Evolutionary conservation across 768 basidiomycete species (phyloP), one percentile per base, ranked within the genome.

Genomic region (Boletellus emodensis): DNA sequence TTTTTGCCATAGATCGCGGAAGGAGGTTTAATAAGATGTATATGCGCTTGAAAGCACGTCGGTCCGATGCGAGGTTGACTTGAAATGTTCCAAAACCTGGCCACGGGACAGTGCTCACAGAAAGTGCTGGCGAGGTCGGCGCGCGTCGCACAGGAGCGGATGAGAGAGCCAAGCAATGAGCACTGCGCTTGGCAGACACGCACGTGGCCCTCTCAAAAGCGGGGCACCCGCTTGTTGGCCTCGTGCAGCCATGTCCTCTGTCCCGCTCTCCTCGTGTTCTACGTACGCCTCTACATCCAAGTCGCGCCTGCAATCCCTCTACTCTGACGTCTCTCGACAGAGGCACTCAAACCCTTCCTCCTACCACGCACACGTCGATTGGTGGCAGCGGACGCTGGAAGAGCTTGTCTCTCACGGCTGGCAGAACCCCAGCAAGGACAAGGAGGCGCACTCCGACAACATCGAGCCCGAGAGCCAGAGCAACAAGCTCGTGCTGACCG

Each of bases 291-390:
- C 63, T 10, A 69, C 60, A 3, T 65, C 70, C 14, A 67, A 60
- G 10, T 60, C 78, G 20, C 82, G 89, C 8, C 73, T 91, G 0
- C 83, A 87, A 54, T 82, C 92, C 0, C 75, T 97, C 7, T 97
- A 94, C 69, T 87, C 93, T 8, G 92, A 94, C 62, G 83, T 94
- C 50, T 82, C 88, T 0, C 75, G 83, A 12, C 91, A 94, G 69
- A 90, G 87, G 59, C 73, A 81, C 42, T 86, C 90, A 1, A 94
- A 97, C 65, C 87, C 91, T 0, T 78, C 85, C 2, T 84, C 90
- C 4, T 96, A 85, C 65, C 70, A 81, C 43, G 81, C 90, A 11
- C 89, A 90, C 61, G 72, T 92, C 28, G 81, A 85, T 47, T 97
- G 94, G 94, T 97, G 94, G 94, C 81, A 79, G 32, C 71, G 72